phyloP scores from a whole-genome alignment of 2,329 filamentous ascomycete genomes.

The Cryphonectria nitschkei region DNA sequence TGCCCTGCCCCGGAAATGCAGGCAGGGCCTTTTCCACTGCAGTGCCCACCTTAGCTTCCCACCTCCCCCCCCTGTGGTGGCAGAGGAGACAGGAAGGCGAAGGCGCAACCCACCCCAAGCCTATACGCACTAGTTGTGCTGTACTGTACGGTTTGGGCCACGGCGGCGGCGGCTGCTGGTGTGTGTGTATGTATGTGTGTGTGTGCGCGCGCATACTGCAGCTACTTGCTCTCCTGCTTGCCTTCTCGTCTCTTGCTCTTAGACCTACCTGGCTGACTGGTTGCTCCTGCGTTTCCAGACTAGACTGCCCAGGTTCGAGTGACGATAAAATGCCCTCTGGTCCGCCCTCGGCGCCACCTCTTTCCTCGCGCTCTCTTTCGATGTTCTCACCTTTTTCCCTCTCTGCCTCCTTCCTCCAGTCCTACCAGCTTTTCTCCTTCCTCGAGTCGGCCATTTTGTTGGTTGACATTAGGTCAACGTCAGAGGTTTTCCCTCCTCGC shows the following conservation, averaged over 20 bases:
- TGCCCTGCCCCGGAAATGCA: conserved; percentile 7
- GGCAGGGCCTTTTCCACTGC: conserved; percentile 12
- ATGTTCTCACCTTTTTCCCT: conserved; percentile 24
- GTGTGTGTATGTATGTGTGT: neutral
- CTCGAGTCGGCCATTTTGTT: conserved; percentile 5
- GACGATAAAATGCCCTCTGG: conserved; percentile 28
- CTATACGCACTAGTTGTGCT: neutral
- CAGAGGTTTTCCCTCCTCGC: conserved; percentile 23
- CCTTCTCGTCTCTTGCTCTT: neutral
- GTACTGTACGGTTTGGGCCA: neutral
- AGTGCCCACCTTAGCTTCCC: neutral
- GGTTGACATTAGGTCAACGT: conserved; percentile 26
- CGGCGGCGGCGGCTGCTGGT: neutral
- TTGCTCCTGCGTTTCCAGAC: neutral
- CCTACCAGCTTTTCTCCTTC: conserved; percentile 7
- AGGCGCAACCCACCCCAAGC: conserved; percentile 5
- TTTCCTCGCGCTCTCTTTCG: conserved; percentile 21
- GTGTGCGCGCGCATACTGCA: neutral
- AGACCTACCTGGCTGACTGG: neutral
- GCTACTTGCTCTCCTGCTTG: neutral
- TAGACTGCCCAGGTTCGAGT: conserved; percentile 5
- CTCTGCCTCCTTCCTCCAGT: conserved; percentile 12
- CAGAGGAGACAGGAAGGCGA: conserved; percentile 1
- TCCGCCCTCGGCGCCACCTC: conserved; percentile 23
- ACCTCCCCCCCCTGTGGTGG: neutral